phyloP scores from a whole-genome alignment of 1,284 basidiomycete species.

The Irpex sp. region DNA sequence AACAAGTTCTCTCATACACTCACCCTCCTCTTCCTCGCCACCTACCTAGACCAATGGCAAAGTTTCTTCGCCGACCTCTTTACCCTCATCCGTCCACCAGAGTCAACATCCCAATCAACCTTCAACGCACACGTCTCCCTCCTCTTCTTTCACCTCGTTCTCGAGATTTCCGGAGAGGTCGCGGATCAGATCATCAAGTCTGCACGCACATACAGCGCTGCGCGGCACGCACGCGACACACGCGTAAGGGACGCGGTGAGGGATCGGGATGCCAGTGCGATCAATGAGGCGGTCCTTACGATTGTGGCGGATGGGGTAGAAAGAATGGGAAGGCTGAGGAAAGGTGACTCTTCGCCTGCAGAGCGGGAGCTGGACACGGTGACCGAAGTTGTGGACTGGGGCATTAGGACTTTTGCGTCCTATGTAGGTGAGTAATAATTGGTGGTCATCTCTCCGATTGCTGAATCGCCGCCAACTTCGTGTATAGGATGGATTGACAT shows the following conservation, averaged over 20 bases:
- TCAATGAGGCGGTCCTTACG: conserved; percentile 86
- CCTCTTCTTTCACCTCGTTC: conserved; percentile 83
- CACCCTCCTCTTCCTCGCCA: conserved; percentile 90
- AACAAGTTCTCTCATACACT: conserved; percentile 99
- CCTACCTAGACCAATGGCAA: conserved; percentile 83
- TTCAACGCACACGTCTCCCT: conserved; percentile 82
- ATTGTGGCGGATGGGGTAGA: conserved; percentile 78
- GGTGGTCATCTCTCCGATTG: neutral
- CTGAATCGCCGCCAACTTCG: neutral
- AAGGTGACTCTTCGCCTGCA: conserved; percentile 37
- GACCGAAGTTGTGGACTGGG: conserved; percentile 84
- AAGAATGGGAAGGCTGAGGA: conserved; percentile 50
- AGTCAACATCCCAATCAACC: conserved; percentile 49
- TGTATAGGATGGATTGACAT: conserved; percentile 95
- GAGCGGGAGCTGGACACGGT: conserved; percentile 56
- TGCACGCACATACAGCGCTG: conserved; percentile 67
- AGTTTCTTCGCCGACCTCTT: conserved; percentile 80
- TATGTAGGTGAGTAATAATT: conserved; percentile 79
- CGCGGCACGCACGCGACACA: conserved; percentile 76
- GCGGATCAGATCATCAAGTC: conserved; percentile 88
- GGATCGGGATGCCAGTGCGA: conserved; percentile 81
- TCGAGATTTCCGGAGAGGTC: conserved; percentile 91
- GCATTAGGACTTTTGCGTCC: conserved; percentile 86
- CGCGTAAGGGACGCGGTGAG: conserved; percentile 88
- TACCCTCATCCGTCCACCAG: conserved; percentile 61